A percentile compares a stretch with the other conserved stretches of the same genome.
Conservation (phyloP, 2,329 filamentous ascomycete genomes). For the Aspergillus versicolor region DNA sequence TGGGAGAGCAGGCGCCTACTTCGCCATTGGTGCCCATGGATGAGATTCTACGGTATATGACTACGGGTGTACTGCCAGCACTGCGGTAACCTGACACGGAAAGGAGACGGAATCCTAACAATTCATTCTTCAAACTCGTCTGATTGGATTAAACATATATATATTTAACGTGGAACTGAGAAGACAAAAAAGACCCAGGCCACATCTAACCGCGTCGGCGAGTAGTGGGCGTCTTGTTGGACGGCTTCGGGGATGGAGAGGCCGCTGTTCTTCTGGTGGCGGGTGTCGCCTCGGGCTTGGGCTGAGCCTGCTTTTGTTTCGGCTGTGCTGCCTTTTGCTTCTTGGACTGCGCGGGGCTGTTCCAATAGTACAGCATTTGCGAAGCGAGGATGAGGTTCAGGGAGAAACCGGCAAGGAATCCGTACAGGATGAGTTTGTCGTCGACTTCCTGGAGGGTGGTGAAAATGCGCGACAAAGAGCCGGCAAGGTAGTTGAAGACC, state of each 20-base stretch:
- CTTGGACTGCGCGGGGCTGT: conserved; percentile 50
- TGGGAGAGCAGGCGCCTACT: conserved; percentile 6
- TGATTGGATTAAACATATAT: conserved; percentile 10
- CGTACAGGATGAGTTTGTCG: conserved; percentile 93
- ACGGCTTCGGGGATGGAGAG: conserved; percentile 42
- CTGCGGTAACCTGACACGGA: conserved; percentile 16
- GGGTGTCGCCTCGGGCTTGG: conserved; percentile 27
- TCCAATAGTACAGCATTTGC: conserved; percentile 98
- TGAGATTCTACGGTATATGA: conserved; percentile 52
- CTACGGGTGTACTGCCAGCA: conserved; percentile 42
- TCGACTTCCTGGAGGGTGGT: conserved; percentile 97
- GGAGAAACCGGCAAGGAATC: conserved; percentile 86
- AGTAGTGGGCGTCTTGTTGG: conserved; percentile 54
- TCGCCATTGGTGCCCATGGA: conserved; percentile 39
- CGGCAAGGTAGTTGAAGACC: conserved; percentile 97
- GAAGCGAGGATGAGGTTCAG: conserved; percentile 82
- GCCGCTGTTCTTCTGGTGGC: conserved; percentile 41
- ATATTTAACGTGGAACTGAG: conserved; percentile 12
- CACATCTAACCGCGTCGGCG: conserved; percentile 52
- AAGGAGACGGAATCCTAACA: neutral
- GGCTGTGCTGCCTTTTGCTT: conserved; percentile 26
- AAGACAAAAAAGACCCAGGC: conserved; percentile 3
- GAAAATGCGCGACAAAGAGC: conserved; percentile 92
- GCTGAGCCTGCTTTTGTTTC: conserved; percentile 26
- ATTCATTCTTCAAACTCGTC: neutral